A percentile compares a stretch with the other conserved stretches of the same genome.
These are phyloP conservation scores for Brassica cretica DNA, from an alignment of 345 rosid species.

Conservation along the genomic window DNA sequence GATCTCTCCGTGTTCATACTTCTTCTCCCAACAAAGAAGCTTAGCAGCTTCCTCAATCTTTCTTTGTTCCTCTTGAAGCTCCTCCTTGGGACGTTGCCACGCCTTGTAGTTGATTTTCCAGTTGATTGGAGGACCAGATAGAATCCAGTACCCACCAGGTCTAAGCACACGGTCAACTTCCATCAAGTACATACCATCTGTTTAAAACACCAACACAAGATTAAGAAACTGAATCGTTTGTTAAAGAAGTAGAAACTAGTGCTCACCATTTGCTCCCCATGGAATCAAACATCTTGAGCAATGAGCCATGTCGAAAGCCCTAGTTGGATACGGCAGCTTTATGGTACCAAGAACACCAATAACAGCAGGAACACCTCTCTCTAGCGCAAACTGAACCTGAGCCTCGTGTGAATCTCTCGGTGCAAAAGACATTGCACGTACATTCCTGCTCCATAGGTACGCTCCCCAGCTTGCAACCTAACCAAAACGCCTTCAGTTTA, in stretches of 20 bases:
- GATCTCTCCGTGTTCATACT: conserved; percentile 81
- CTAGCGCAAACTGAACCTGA: conserved; percentile 97
- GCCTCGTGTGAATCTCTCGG: conserved; percentile 99
- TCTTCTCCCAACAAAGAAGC: conserved; percentile 97
- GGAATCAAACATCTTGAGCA: conserved; percentile 98
- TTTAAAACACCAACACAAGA: conserved; percentile 24
- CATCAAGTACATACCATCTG: conserved; percentile 90
- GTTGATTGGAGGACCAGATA: conserved; percentile 97
- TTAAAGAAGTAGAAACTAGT: background rate
- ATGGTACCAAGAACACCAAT: conserved; percentile 97
- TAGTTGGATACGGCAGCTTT: conserved; percentile 87
- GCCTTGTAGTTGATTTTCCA: conserved; percentile 84
- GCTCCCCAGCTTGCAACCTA: conserved; percentile 99
- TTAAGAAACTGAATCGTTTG: background rate
- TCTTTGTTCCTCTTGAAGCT: conserved; percentile 83
- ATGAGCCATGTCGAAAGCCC: conserved; percentile 97
- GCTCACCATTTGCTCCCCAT: conserved; percentile 93
- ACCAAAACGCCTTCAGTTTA: background rate
- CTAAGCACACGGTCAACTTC: conserved; percentile 98
- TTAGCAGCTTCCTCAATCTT: conserved; percentile 84
- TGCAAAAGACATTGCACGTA: conserved; percentile 96
- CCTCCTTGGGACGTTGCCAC: conserved; percentile 96
- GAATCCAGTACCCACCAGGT: conserved; percentile 97
- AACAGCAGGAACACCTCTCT: conserved; percentile 98
- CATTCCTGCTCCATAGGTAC: conserved; percentile 95